phyloP scores from a whole-genome alignment of 2,329 filamentous ascomycete genomes.

The Penicillium sp. region DNA sequence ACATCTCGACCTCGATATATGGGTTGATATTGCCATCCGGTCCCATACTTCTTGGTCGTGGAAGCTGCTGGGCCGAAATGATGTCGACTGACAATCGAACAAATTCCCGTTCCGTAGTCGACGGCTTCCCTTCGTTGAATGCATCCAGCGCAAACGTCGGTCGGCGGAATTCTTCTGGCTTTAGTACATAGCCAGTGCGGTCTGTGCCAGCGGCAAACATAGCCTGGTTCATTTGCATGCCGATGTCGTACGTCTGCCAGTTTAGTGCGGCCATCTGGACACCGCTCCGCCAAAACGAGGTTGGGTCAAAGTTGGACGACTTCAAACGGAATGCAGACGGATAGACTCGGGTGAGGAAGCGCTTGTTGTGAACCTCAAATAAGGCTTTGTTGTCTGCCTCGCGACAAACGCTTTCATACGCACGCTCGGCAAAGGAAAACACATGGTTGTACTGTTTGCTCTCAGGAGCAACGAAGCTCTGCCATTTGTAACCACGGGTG shows the following conservation, averaged over 20 bases:
- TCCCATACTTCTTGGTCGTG: slow-evolving; percentile 71
- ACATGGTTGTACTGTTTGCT: slow-evolving; percentile 91
- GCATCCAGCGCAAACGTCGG: slow-evolving; percentile 21
- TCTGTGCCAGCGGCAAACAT: slow-evolving; percentile 93
- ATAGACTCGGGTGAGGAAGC: slow-evolving; percentile 90
- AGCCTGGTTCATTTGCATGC: slow-evolving; percentile 93
- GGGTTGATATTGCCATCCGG: slow-evolving; percentile 76
- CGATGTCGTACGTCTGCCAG: slow-evolving; percentile 96
- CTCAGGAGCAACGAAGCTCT: slow-evolving; percentile 70
- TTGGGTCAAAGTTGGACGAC: slow-evolving; percentile 91
- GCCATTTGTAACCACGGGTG: slow-evolving; percentile 74
- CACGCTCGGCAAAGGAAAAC: slow-evolving; percentile 88
- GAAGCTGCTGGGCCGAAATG: slow-evolving; percentile 91
- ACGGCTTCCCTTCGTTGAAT: slow-evolving; percentile 27
- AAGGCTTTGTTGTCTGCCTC: slow-evolving; percentile 71
- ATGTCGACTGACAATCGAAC: slow-evolving; percentile 83
- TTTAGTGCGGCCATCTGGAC: slow-evolving; percentile 98
- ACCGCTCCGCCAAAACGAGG: slow-evolving; percentile 88
- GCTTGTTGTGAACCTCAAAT: slow-evolving; percentile 85
- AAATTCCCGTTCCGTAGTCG: slow-evolving; percentile 72
- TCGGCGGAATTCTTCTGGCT: slow-evolving; percentile 74
- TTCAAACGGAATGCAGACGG: slow-evolving; percentile 75
- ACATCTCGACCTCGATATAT: slow-evolving; percentile 92
- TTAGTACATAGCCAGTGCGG: slow-evolving; percentile 86
- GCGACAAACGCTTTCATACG: slow-evolving; percentile 76